A percentile compares a stretch with the other conserved stretches of the same genome.
These are phyloP conservation scores for Reutealis trisperma DNA, from an alignment of 345 rosid species.

Conservation along the genomic window DNA sequence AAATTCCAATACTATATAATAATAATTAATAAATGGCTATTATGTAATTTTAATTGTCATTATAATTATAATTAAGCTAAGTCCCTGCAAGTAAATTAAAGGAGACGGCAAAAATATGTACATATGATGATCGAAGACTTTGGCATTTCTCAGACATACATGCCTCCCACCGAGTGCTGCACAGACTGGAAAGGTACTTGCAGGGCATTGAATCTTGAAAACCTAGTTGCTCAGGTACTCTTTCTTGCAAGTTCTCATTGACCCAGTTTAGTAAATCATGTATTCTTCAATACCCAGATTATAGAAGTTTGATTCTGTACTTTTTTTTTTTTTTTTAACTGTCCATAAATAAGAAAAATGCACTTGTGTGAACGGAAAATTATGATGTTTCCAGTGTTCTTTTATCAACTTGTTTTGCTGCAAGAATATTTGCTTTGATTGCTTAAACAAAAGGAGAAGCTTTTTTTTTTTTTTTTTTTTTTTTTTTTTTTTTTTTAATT, in stretches of 20 bases:
- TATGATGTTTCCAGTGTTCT: not conserved
- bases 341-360: not conserved
- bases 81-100: not conserved
- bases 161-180: conserved; percentile 2
- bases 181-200: conserved; percentile 12
- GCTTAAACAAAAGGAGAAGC: conserved; percentile 1
- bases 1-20: too few relatives aligned
- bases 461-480: not conserved
- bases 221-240: conserved; percentile 24
- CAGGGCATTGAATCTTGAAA: conserved; percentile 3
- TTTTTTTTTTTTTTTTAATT: not conserved
- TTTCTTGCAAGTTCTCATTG: conserved; percentile 15
- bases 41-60: not conserved
- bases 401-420: conserved; percentile 24
- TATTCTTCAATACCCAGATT: conserved; percentile 25
- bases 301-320: conserved; percentile 8
- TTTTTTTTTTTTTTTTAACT: not conserved
- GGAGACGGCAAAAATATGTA: not conserved
- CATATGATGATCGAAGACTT: not conserved
- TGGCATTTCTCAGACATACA: not conserved
- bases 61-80: not conserved
- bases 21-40: not conserved
- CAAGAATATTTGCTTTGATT: conserved; percentile 10
- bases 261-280: conserved; percentile 26
- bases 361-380: not conserved